Conservation (phyloP, 1,284 basidiomycete genomes). For the Coriolopsis trogii region DNA sequence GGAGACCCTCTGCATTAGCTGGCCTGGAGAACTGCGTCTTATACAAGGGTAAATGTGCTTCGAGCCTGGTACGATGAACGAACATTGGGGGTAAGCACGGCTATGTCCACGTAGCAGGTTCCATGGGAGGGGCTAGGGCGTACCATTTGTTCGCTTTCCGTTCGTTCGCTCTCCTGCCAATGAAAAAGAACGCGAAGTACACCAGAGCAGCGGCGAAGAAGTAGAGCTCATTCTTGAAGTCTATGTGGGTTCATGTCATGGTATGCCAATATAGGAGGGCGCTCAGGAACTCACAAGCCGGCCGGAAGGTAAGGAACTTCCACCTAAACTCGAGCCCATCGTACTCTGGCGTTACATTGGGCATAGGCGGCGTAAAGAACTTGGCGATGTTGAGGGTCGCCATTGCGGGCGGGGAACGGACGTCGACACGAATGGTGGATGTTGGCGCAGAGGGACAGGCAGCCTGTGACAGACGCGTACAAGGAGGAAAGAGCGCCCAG, state of each 20-base stretch:
- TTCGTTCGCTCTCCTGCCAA: slow-evolving; percentile 59
- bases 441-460: slow-evolving; percentile 1
- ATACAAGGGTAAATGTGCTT: slow-evolving; percentile 57
- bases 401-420: slow-evolving; percentile 15
- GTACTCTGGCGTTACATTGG: slow-evolving; percentile 48
- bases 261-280: background rate
- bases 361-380: slow-evolving; percentile 40
- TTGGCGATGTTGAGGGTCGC: slow-evolving; percentile 21
- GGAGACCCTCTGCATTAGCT: slow-evolving; percentile 42
- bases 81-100: background rate
- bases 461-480: background rate
- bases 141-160: slow-evolving; percentile 62
- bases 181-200: slow-evolving; percentile 54
- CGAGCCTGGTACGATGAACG: slow-evolving; percentile 53
- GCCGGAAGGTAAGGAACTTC: slow-evolving; percentile 79
- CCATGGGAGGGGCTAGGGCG: slow-evolving; percentile 20
- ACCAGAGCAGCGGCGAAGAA: slow-evolving; percentile 56
- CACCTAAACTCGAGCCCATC: slow-evolving; percentile 69
- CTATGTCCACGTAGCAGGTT: slow-evolving; percentile 2
- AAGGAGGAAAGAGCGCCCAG: slow-evolving; percentile 8
- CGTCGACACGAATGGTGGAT: background rate
- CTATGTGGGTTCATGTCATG: slow-evolving; percentile 33
- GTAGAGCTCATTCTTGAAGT: slow-evolving; percentile 68
- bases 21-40: slow-evolving; percentile 72
- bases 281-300: slow-evolving; percentile 57